Evolutionary conservation across 2,329 filamentous ascomycete genomes (phyloP).

Genomic region (Aspergillus puulaauensis): DNA sequence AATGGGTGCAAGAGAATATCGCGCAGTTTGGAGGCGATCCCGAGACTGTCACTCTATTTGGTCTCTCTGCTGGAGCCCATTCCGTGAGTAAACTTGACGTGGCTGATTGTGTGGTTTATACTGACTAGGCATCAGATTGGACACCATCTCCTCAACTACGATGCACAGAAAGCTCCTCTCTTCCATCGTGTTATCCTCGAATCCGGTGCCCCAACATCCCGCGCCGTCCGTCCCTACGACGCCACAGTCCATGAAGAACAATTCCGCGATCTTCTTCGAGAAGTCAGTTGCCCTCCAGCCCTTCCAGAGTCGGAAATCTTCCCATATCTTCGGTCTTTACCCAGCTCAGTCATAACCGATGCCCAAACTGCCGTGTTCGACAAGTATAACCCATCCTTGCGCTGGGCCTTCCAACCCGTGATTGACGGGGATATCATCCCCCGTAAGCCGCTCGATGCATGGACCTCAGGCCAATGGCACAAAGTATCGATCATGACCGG

Average conservation of each 20-base stretch:
- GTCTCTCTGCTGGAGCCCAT: constrained; percentile 12
- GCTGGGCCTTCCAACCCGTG: constrained; percentile 67
- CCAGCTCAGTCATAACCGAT: constrained; percentile 34
- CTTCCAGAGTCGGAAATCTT: constrained; percentile 35
- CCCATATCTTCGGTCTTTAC: constrained; percentile 42
- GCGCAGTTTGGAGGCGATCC: constrained; percentile 9
- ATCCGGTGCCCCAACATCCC: constrained; percentile 48
- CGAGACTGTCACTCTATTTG: constrained; percentile 7
- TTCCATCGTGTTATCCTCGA: constrained; percentile 51
- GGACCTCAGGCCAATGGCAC: constrained; percentile 54
- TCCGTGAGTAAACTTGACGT: constrained; percentile 15
- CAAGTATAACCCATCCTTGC: constrained; percentile 47
- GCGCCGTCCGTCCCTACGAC: constrained; percentile 46
- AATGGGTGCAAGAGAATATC: constrained; percentile 18
- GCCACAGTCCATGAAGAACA: constrained; percentile 45
- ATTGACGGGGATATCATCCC: constrained; percentile 63
- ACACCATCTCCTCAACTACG: constrained; percentile 61
- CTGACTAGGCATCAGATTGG: constrained; percentile 53
- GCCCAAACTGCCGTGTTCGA: constrained; percentile 47
- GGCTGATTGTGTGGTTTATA: background rate
- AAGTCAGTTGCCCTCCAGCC: constrained; percentile 32
- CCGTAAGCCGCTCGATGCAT: constrained; percentile 59
- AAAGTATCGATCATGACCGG: constrained; percentile 66
- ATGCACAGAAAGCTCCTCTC: constrained; percentile 27
- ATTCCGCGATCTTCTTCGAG: constrained; percentile 43